Percentiles rank a stretch among this genome's conserved stretches.
Evolutionary conservation across 2,329 filamentous ascomycete species (phyloP).

Genomic region (Colletotrichum paranaense): DNA sequence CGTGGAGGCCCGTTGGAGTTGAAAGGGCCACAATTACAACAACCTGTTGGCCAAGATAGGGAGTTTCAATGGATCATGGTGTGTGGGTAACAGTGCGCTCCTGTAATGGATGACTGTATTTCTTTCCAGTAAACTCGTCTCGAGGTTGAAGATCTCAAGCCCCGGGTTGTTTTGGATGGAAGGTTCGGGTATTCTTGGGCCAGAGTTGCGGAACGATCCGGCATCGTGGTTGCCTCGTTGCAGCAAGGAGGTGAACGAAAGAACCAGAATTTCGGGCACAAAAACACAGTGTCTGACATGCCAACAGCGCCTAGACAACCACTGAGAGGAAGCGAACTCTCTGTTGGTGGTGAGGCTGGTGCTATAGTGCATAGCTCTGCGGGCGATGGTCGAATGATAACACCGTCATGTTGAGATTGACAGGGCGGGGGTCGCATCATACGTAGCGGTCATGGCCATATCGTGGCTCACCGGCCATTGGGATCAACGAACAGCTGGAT

Average conservation of each 20-base stretch:
- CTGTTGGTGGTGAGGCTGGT: slow-evolving; percentile 13
- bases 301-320: slow-evolving; percentile 15
- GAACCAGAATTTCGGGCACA: background rate
- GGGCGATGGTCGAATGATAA: slow-evolving; percentile 33
- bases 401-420: slow-evolving; percentile 32
- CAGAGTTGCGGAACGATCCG: background rate
- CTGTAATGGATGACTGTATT: slow-evolving; percentile 5
- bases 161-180: background rate
- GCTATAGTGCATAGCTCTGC: slow-evolving; percentile 8
- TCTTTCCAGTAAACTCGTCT: background rate
- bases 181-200: background rate
- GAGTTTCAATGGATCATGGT: background rate
- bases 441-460: slow-evolving; percentile 16
- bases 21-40: slow-evolving; percentile 3
- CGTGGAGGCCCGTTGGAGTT: slow-evolving; percentile 4
- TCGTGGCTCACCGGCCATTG: slow-evolving; percentile 27
- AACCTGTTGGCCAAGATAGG: background rate
- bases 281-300: background rate
- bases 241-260: background rate
- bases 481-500: slow-evolving; percentile 22
- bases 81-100: background rate
- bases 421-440: slow-evolving; percentile 33
- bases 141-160: background rate
- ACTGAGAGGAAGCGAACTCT: slow-evolving; percentile 8
- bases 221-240: background rate